phyloP scores from a whole-genome alignment of 1,139 yeast genomes.

The Kodamaea anthophila region DNA sequence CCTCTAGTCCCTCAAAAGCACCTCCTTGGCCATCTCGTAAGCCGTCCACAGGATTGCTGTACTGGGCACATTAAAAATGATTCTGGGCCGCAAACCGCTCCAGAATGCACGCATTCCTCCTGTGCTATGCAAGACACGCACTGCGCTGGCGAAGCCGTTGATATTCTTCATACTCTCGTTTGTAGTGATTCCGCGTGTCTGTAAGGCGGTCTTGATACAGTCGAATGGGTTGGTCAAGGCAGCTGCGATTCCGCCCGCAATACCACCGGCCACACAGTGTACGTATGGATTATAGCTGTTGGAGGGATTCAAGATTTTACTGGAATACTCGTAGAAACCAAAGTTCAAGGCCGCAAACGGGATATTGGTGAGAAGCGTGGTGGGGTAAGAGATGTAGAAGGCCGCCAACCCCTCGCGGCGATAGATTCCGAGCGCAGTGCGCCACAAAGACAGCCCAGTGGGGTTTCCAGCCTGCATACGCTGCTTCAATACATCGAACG shows the following conservation, averaged over 20 bases:
- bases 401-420: conserved; percentile 73
- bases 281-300: conserved; percentile 80
- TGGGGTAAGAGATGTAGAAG: conserved; percentile 90
- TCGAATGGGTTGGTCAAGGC: conserved; percentile 95
- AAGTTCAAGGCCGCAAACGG: conserved; percentile 96
- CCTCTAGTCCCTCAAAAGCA: conserved; percentile 28
- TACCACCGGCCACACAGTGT: conserved; percentile 91
- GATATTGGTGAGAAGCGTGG: conserved; percentile 85
- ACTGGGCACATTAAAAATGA: conserved; percentile 89
- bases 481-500: conserved; percentile 93
- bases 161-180: conserved; percentile 50
- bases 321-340: conserved; percentile 83
- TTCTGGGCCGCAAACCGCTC: conserved; percentile 87
- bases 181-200: conserved; percentile 59
- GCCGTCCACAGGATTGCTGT: conserved; percentile 99
- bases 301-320: conserved; percentile 71
- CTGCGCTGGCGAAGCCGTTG: conserved; percentile 68
- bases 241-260: conserved; percentile 95
- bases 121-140: conserved; percentile 55
- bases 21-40: conserved; percentile 92
- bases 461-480: conserved; percentile 35
- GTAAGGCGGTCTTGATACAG: conserved; percentile 87
- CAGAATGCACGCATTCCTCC: conserved; percentile 69
- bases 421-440: conserved; percentile 48
- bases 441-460: conserved; percentile 20